Base-by-base conservation (phyloP, 108 stramenopile species). In the Licmophora abbreviata region DNA sequence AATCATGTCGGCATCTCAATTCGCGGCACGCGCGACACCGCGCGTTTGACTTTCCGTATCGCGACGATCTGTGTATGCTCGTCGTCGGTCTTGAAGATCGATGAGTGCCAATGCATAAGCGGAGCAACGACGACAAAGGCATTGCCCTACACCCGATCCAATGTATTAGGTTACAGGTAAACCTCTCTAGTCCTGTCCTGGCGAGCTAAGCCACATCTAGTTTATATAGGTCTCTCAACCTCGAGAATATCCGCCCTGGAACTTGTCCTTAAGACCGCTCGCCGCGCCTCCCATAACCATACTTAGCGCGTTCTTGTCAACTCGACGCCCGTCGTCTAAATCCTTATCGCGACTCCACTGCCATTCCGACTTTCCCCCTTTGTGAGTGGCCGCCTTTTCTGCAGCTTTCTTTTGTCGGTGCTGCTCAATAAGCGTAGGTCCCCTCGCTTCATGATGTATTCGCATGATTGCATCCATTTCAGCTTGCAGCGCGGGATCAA, bases 231-330 rank as follows among this genome's bases (percentile, higher is more conserved):
- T 46, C 25, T 46, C 22, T 9, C 24, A 48, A 38, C 43, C 26
- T 47, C 21, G 15, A 20, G 43, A 54, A 43, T 68, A 73, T 25
- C 83, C 70, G 14, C 79, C 79, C 33, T 82, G 79, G 53, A 89
- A 89, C 60, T 89, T 89, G 34, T 48, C 71, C 35, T 77, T 79
- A 45, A 89, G 67, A 51, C 77, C 78, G 17, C 48, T 59, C 9
- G 50, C 58, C 18, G 87, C 87, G n/a, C 87, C 83, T 27, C 87
- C 83, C 57, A 88, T 59, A 35, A 87, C 64, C 63, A 80, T 64
- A 31, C 76, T 59, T 51, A 93, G 53, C 9, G 76, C 77, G 68
- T 84, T 71, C 67, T 86, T 88, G 70, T 93, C 86, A 0, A 93
- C 91, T 37, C 85, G 78, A 26, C 86, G 57, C 24, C 91, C 87